Percentiles rank a stretch among this genome's conserved stretches.
Evolutionary conservation across 257 asterid species (phyloP).

Genomic region (Solanum gandarillasii): DNA sequence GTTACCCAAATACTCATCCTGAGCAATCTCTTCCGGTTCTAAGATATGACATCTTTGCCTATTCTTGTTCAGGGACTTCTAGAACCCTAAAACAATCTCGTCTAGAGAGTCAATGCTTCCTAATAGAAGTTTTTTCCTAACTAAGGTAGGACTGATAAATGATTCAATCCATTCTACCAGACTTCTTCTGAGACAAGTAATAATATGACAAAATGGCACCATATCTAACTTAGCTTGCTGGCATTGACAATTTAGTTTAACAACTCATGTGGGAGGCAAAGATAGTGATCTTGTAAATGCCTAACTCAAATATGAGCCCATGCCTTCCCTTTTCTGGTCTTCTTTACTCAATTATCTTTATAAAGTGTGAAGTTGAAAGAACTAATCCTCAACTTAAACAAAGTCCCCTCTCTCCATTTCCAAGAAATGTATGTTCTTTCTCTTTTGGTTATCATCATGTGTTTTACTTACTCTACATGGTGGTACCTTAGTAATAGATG

Average conservation of each 20-base stretch:
- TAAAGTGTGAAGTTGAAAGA: background rate
- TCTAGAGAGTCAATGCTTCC: background rate
- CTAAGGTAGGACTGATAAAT: background rate
- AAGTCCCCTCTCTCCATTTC: background rate
- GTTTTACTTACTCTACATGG: background rate
- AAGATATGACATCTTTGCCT: background rate
- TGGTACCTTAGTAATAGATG: background rate
- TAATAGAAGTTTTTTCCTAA: background rate
- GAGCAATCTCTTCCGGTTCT: background rate
- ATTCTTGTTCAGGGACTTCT: background rate
- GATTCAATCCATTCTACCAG: background rate
- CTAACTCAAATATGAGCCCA: background rate
- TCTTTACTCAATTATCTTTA: background rate
- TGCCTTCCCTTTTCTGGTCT: background rate
- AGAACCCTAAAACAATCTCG: background rate
- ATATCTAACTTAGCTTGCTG: background rate
- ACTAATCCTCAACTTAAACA: background rate
- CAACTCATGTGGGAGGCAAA: background rate
- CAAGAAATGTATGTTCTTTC: background rate
- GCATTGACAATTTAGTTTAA: background rate
- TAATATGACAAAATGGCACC: background rate
- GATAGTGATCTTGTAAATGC: background rate
- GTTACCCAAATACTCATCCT: background rate
- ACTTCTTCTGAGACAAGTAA: background rate
- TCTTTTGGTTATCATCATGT: background rate